Evolutionary conservation across 805 yeast genomes (phyloP).

Genomic region (Cyberlindnera suaveolens): DNA sequence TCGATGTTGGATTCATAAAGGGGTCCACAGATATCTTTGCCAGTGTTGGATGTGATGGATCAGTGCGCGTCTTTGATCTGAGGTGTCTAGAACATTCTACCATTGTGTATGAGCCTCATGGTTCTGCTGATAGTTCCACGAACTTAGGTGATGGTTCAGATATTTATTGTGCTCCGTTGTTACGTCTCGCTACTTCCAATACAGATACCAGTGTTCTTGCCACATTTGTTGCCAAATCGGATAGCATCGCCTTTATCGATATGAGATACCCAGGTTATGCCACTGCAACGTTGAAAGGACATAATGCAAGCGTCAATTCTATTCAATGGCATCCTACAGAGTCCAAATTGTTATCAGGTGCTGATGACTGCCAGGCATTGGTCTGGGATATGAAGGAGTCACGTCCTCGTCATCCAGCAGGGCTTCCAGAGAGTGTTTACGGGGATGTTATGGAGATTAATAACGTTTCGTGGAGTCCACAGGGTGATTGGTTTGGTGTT

Average conservation of each 20-base stretch:
- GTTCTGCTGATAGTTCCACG: conserved; percentile 6
- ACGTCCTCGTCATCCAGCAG: conserved; percentile 4
- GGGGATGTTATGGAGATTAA: conserved; percentile 69
- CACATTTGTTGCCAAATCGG: conserved; percentile 67
- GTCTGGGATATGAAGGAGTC: conserved; percentile 49
- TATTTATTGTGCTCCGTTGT: conserved; percentile 26
- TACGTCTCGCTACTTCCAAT: conserved; percentile 73
- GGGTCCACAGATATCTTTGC: conserved; percentile 75
- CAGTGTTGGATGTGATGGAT: conserved; percentile 93
- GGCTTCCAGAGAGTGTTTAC: conserved; percentile 40
- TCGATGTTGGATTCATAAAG: conserved; percentile 80
- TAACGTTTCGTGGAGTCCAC: conserved; percentile 63
- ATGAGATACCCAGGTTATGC: conserved; percentile 87
- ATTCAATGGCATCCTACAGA: conserved; percentile 81
- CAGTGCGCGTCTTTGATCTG: conserved; percentile 86
- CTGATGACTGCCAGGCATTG: conserved; percentile 69
- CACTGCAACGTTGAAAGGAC: conserved; percentile 61
- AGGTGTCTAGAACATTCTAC: conserved; percentile 89
- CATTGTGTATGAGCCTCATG: conserved; percentile 78
- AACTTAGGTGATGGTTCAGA: neutral
- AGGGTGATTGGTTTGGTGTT: conserved; percentile 79
- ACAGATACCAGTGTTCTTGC: conserved; percentile 80
- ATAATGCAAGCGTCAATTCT: conserved; percentile 60
- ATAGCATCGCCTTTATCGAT: conserved; percentile 65
- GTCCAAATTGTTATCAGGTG: conserved; percentile 55